phyloP scores from a whole-genome alignment of 768 basidiomycete genomes.

The Trametes gibbosa region DNA sequence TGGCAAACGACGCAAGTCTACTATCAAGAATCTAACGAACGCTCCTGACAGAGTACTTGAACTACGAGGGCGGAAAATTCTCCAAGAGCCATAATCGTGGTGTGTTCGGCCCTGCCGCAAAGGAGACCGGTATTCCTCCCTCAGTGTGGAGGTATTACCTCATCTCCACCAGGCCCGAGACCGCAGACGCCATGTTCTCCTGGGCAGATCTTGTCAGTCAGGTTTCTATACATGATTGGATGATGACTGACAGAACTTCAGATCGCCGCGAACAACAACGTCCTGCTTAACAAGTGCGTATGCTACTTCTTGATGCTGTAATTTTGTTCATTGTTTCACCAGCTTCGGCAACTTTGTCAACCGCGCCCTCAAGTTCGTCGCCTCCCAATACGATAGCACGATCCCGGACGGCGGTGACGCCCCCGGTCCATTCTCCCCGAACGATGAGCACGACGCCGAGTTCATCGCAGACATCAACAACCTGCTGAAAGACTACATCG shows the following conservation, averaged over 20 bases:
- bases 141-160: constrained; percentile 98
- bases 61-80: constrained; percentile 99
- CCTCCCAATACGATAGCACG: constrained; percentile 75
- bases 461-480: constrained; percentile 81
- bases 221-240: too few species aligned
- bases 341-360: constrained; percentile 99
- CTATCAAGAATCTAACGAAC: not conserved
- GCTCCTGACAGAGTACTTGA: constrained; percentile 74
- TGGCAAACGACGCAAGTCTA: not conserved
- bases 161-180: constrained; percentile 89
- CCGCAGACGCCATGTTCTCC: constrained; percentile 91
- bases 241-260: constrained; percentile 27
- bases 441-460: constrained; percentile 62
- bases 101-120: constrained; percentile 93
- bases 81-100: constrained; percentile 96
- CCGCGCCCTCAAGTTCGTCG: constrained; percentile 87
- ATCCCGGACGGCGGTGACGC: constrained; percentile 78
- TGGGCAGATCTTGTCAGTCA: constrained; percentile 87
- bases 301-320: not conserved
- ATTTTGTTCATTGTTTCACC: not conserved
- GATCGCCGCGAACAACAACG: constrained; percentile 91
- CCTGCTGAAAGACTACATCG: constrained; percentile 75
- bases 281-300: constrained; percentile 87
- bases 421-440: constrained; percentile 66
- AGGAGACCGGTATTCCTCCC: constrained; percentile 87